Evolutionary conservation across 345 rosid species (phyloP).

Genomic region (Pistacia atlantica): DNA sequence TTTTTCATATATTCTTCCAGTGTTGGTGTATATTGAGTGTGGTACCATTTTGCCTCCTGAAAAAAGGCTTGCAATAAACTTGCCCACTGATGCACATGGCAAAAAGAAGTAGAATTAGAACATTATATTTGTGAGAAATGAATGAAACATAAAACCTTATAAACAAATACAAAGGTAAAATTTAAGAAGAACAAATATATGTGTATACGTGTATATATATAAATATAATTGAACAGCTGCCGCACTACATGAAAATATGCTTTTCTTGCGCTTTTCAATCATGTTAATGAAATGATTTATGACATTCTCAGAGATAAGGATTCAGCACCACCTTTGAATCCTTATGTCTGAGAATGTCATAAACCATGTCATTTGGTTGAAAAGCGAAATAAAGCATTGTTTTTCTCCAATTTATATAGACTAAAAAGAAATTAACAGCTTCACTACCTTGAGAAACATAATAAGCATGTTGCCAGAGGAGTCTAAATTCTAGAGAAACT

Average conservation of each 20-base stretch:
- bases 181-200: too few relatives aligned
- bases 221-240: too few relatives aligned
- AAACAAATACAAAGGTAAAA: too few relatives aligned
- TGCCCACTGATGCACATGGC: slow-evolving; percentile 19
- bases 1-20: slow-evolving; percentile 24
- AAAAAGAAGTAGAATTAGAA: not conserved
- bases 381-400: slow-evolving; percentile 15
- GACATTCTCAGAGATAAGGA: too few relatives aligned
- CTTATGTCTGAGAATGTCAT: not conserved
- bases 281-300: too few relatives aligned
- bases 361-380: slow-evolving; percentile 28
- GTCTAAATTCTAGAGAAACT: slow-evolving; percentile 9
- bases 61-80: slow-evolving; percentile 13
- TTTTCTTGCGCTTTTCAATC: too few relatives aligned
- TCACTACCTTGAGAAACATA: not conserved
- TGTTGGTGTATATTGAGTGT: not conserved
- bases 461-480: slow-evolving; percentile 2
- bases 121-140: not conserved
- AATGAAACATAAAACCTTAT: too few relatives aligned
- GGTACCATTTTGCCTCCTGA: slow-evolving; percentile 30
- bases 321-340: too few relatives aligned
- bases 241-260: too few relatives aligned
- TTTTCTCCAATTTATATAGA: too few relatives aligned
- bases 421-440: not conserved
- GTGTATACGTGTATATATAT: too few relatives aligned